Conservation (phyloP, 2,329 filamentous ascomycete genomes). For the Fusarium coicis region DNA sequence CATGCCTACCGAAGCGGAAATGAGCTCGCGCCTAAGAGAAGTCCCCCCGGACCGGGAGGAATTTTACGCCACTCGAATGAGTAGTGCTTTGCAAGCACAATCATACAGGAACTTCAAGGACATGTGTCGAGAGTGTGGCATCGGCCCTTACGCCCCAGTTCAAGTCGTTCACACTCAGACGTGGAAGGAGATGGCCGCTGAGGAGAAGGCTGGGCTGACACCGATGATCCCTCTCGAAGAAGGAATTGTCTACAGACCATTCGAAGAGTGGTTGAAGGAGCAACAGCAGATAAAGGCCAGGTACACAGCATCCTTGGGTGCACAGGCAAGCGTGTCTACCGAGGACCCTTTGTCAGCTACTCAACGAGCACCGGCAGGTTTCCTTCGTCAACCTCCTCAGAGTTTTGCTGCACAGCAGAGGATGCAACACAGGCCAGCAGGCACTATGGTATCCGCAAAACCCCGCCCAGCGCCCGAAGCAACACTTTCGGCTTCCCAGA, state of each 20-base stretch:
- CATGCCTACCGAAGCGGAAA: constrained; percentile 71
- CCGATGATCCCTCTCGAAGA: constrained; percentile 71
- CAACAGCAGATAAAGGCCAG: constrained; percentile 54
- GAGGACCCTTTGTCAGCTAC: constrained; percentile 50
- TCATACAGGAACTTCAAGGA: constrained; percentile 65
- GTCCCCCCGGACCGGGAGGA: constrained; percentile 66
- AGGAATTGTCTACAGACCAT: constrained; percentile 72
- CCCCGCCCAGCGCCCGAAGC: constrained; percentile 42
- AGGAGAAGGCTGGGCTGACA: constrained; percentile 73
- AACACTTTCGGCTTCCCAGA: constrained; percentile 44
- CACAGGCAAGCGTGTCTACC: constrained; percentile 42
- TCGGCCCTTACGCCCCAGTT: constrained; percentile 64
- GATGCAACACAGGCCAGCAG: constrained; percentile 62
- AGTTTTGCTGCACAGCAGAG: constrained; percentile 75
- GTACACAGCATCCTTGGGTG: constrained; percentile 45
- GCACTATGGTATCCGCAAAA: constrained; percentile 38
- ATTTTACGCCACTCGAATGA: constrained; percentile 64
- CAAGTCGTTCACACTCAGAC: constrained; percentile 64
- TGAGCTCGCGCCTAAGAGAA: constrained; percentile 68
- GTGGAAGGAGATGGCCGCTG: constrained; percentile 74
- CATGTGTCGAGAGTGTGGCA: constrained; percentile 67
- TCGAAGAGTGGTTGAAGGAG: constrained; percentile 69
- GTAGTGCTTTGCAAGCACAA: constrained; percentile 56
- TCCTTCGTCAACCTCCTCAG: constrained; percentile 67
- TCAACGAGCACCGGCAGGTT: constrained; percentile 53